Percentiles rank a stretch among this genome's conserved stretches.
phyloP scores from a whole-genome alignment of 2,329 filamentous ascomycete genomes.

The Fusarium austroafricanum region DNA sequence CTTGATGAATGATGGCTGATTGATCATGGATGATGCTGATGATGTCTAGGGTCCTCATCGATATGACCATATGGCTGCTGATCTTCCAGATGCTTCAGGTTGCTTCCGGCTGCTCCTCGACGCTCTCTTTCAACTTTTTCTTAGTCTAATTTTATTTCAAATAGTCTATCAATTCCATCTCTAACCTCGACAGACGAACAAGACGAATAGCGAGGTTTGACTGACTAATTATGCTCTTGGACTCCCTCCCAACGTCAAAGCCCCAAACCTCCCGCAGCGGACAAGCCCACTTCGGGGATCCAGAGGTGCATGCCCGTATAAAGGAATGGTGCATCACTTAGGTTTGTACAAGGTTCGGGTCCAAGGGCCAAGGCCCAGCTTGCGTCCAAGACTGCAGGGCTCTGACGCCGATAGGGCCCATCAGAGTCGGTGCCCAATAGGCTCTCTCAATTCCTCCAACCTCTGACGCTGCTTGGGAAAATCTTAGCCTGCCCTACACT shows the following conservation, averaged over 20 bases:
- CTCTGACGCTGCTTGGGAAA: conserved; percentile 30
- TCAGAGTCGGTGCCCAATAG: conserved; percentile 30
- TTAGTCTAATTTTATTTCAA: conserved; percentile 22
- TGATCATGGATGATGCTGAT: conserved; percentile 36
- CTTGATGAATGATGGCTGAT: conserved; percentile 31
- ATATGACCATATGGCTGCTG: conserved; percentile 29
- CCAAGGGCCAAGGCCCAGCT: conserved; percentile 30
- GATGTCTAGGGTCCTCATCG: conserved; percentile 19
- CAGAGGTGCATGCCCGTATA: conserved; percentile 10
- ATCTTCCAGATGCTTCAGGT: conserved; percentile 30
- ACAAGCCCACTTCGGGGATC: conserved; percentile 27
- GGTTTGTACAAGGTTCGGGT: conserved; percentile 10
- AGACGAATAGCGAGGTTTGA: conserved; percentile 15
- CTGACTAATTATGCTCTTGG: conserved; percentile 4
- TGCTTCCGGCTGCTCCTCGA: conserved; percentile 26
- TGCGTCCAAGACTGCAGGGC: conserved; percentile 25
- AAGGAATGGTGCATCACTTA: conserved; percentile 19
- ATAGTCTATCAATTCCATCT: conserved; percentile 5
- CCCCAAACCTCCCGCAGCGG: conserved; percentile 23
- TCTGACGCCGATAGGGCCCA: conserved; percentile 32
- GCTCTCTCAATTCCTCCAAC: conserved; percentile 34
- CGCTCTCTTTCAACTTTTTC: not conserved
- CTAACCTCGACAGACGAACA: conserved; percentile 11
- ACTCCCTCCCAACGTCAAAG: conserved; percentile 27
- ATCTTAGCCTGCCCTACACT: conserved; percentile 37